Conservation (phyloP, 768 basidiomycete genomes). For the Boletus tomentosulus region DNA sequence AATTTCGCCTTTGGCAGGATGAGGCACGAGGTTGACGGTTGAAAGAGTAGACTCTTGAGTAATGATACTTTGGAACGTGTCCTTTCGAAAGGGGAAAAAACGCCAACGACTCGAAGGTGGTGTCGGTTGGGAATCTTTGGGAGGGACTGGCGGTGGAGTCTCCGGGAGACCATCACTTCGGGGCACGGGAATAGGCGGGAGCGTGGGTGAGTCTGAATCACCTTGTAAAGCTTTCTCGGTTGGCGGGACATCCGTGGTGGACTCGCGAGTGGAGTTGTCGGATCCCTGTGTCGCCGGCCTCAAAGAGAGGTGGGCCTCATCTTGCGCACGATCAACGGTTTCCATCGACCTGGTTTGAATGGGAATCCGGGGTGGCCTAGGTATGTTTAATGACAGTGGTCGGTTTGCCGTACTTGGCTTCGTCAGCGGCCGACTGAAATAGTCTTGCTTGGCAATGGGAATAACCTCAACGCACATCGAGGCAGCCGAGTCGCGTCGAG, state of each 20-base stretch:
- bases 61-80: conserved; percentile 29
- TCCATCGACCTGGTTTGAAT: conserved; percentile 28
- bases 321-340: conserved; percentile 13
- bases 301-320: not conserved
- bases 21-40: conserved; percentile 18
- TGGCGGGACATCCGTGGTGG: conserved; percentile 10
- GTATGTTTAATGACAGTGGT: conserved; percentile 18
- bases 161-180: conserved; percentile 17
- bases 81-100: conserved; percentile 47
- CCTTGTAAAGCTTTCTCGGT: conserved; percentile 5
- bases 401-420: conserved; percentile 13
- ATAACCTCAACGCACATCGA: conserved; percentile 27
- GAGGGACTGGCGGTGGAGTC: conserved; percentile 28
- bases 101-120: conserved; percentile 40
- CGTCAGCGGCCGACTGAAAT: conserved; percentile 14
- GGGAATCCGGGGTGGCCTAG: conserved; percentile 18
- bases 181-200: conserved; percentile 7
- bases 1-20: conserved; percentile 61
- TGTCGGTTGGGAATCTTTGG: conserved; percentile 24
- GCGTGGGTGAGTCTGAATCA: conserved; percentile 10
- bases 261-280: conserved; percentile 13
- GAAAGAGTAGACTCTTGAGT: conserved; percentile 23
- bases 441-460: conserved; percentile 18
- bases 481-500: conserved; percentile 35
- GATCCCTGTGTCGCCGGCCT: conserved; percentile 9